Percentiles rank a stretch among this genome's conserved stretches.
Conservation (phyloP, 106 monocot species). For the Phalaenopsis aphrodite region DNA sequence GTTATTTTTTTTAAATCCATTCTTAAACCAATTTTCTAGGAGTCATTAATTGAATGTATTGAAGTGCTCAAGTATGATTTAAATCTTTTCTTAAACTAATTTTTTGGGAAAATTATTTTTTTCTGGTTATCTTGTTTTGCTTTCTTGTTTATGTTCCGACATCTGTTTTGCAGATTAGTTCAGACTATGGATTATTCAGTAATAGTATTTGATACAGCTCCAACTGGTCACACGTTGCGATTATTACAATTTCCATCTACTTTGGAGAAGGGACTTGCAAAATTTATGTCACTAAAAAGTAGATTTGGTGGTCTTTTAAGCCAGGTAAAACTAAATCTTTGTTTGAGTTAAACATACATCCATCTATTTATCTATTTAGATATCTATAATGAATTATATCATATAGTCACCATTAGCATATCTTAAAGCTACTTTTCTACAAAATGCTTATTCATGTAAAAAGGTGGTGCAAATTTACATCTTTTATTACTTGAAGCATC, state of each 20-base stretch:
- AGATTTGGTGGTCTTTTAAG: constrained; percentile 80
- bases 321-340: constrained; percentile 40
- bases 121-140: not conserved
- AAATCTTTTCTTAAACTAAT: not conserved
- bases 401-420: not conserved
- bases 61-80: not conserved
- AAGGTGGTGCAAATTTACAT: not conserved
- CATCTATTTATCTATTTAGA: not conserved
- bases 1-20: not conserved
- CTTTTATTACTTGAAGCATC: not conserved
- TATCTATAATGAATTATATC: not conserved
- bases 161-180: constrained; percentile 61
- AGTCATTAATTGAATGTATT: not conserved
- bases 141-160: constrained; percentile 3
- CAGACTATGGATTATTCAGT: constrained; percentile 99
- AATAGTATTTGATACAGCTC: constrained; percentile 97
- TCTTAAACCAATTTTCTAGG: not conserved
- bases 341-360: not conserved
- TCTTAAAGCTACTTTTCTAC: not conserved
- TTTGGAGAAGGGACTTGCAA: constrained; percentile 83
- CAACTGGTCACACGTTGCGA: constrained; percentile 90
- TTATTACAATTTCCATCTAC: constrained; percentile 88
- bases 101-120: not conserved
- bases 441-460: not conserved
- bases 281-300: constrained; percentile 78